A percentile compares a stretch with the other conserved stretches of the same genome.
Conservation (phyloP, 371 early-diverging fungal species). For the Mortierella polycephala region DNA sequence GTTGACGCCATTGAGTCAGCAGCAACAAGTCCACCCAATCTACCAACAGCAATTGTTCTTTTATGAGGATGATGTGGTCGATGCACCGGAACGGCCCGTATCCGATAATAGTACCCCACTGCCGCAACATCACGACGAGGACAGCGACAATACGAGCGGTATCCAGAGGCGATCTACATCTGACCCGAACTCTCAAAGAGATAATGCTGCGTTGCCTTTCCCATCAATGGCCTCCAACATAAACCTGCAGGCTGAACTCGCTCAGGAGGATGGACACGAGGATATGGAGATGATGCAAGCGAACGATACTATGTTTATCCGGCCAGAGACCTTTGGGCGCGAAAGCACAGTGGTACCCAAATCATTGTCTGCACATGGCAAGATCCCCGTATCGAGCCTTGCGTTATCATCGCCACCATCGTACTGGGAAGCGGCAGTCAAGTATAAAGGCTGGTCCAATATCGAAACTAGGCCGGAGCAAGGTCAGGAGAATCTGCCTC, state of each 20-base stretch:
- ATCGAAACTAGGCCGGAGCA: conserved; percentile 46
- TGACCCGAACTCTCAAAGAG: conserved; percentile 3
- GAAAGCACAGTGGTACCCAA: conserved; percentile 15
- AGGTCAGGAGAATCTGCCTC: conserved; percentile 36
- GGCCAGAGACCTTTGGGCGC: conserved; percentile 13
- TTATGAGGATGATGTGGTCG: conserved; percentile 41
- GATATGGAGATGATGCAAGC: conserved; percentile 31
- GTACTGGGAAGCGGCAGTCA: conserved; percentile 52
- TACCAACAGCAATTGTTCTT: conserved; percentile 46
- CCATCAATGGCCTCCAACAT: conserved; percentile 17
- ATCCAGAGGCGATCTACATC: conserved; percentile 11
- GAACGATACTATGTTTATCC: neutral
- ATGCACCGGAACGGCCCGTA: conserved; percentile 1
- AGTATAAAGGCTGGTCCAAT: conserved; percentile 43
- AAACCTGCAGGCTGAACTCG: conserved; percentile 32
- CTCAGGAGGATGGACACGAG: conserved; percentile 34
- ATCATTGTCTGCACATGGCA: conserved; percentile 15
- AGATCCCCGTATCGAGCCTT: conserved; percentile 37
- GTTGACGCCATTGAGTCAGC: conserved; percentile 19
- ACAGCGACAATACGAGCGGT: neutral
- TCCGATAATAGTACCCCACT: conserved; percentile 9
- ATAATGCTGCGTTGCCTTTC: conserved; percentile 24
- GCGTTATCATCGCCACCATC: conserved; percentile 46
- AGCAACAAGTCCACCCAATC: conserved; percentile 16
- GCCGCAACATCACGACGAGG: neutral